Conservation (phyloP, 2,329 filamentous ascomycete genomes). For the Botryosphaeria agaves region DNA sequence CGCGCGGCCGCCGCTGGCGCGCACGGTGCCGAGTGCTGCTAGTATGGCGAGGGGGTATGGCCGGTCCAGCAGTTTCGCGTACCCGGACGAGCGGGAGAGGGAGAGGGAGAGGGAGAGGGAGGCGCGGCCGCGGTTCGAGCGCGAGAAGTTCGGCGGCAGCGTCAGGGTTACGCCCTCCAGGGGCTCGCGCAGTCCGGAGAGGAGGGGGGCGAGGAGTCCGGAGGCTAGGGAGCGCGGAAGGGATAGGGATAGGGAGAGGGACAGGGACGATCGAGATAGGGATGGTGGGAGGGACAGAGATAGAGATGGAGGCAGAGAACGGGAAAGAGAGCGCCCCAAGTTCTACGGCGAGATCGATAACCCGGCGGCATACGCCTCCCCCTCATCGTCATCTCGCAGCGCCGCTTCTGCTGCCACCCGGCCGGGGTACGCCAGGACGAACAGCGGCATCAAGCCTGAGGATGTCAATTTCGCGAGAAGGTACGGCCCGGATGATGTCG, state of each 20-base stretch:
- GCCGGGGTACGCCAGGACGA: too few relatives aligned
- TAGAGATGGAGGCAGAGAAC: background rate
- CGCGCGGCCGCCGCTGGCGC: conserved; percentile 10
- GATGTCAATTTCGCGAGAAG: background rate
- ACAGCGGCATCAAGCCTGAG: background rate
- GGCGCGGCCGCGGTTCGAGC: background rate
- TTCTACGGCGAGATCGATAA: too few relatives aligned
- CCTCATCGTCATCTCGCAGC: too few relatives aligned
- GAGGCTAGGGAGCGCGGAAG: background rate
- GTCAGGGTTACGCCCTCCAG: background rate
- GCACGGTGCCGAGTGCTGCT: conserved; percentile 5
- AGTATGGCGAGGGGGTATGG: conserved; percentile 10
- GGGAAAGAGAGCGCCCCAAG: too few relatives aligned
- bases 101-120: background rate
- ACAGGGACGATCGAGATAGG: background rate
- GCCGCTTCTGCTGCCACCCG: too few relatives aligned
- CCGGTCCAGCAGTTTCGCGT: background rate
- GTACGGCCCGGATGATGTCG: background rate
- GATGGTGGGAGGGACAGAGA: background rate
- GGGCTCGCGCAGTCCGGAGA: too few relatives aligned
- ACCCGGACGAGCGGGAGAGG: background rate
- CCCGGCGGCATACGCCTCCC: too few relatives aligned
- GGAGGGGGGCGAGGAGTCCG: background rate
- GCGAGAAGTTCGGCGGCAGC: background rate
- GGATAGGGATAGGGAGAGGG: background rate